These are phyloP conservation scores for Suillus subalutaceus DNA, from an alignment of 768 basidiomycete genomes.

Conservation along the genomic window DNA sequence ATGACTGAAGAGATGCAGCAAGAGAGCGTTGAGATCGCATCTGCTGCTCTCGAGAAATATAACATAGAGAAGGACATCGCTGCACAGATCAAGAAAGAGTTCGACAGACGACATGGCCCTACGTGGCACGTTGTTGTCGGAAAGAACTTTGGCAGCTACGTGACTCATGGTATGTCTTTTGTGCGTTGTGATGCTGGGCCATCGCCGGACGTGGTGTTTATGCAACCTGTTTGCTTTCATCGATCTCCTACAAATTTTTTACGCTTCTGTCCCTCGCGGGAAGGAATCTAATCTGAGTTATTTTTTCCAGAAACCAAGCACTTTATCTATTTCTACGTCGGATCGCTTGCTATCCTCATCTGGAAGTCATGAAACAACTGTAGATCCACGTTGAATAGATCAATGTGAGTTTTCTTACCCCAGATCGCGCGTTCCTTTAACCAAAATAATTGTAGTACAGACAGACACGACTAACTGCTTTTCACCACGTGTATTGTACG, in stretches of 20 bases:
- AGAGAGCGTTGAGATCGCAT: constrained; percentile 87
- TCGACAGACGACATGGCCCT: constrained; percentile 88
- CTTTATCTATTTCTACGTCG: constrained; percentile 99
- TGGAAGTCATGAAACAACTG: constrained; percentile 77
- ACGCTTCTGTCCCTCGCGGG: background rate
- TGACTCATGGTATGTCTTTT: constrained; percentile 81
- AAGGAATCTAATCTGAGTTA: constrained; percentile 15
- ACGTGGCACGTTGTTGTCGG: constrained; percentile 99
- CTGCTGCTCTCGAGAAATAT: constrained; percentile 84
- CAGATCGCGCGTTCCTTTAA: background rate
- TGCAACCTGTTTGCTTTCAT: constrained; percentile 10
- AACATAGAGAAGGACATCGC: constrained; percentile 98
- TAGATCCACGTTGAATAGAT: constrained; percentile 22
- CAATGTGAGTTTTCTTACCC: constrained; percentile 21
- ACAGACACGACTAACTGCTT: constrained; percentile 16
- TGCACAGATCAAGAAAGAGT: constrained; percentile 97
- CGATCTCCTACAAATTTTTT: constrained; percentile 6
- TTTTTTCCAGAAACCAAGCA: constrained; percentile 83
- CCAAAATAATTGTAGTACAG: constrained; percentile 13
- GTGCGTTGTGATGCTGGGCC: background rate
- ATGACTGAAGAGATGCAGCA: constrained; percentile 98
- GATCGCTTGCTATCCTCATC: constrained; percentile 88
- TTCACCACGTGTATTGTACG: constrained; percentile 29
- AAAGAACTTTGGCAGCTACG: constrained; percentile 98
- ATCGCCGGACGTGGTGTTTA: background rate